Conservation (phyloP, 108 stramenopile species). For the Schizochytrium sp. region DNA sequence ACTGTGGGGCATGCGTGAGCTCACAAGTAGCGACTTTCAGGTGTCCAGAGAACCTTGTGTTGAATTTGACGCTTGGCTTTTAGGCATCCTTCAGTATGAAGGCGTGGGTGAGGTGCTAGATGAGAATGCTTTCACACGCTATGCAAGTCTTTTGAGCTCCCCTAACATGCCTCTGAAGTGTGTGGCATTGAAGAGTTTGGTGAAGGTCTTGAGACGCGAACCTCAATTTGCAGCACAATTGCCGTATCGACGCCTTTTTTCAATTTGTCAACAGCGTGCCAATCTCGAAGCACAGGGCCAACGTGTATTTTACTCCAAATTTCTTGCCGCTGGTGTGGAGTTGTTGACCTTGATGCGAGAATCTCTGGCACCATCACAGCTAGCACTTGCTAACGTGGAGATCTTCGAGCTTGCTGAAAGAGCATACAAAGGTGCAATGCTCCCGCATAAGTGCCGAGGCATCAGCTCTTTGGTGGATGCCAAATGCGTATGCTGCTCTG, state of each 20-base stretch:
- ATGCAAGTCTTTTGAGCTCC: not conserved
- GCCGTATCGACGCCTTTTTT: slow-evolving; percentile 26
- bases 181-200: slow-evolving; percentile 35
- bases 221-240: not conserved
- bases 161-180: slow-evolving; percentile 49
- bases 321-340: not conserved
- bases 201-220: not conserved
- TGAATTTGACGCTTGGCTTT: slow-evolving; percentile 47
- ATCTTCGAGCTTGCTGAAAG: slow-evolving; percentile 11
- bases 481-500: not conserved
- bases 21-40: slow-evolving; percentile 2
- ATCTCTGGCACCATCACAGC: not conserved
- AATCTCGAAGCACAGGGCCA: not conserved
- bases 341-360: not conserved
- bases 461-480: not conserved
- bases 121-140: not conserved
- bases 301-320: slow-evolving; percentile 55
- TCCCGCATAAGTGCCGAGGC: not conserved
- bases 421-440: not conserved
- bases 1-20: slow-evolving; percentile 9
- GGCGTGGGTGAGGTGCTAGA: not conserved
- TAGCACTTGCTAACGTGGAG: not conserved
- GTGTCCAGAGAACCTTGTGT: not conserved
- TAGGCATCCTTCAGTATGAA: slow-evolving; percentile 30
- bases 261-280: not conserved